These are phyloP conservation scores for Trametes cubensis DNA, from an alignment of 768 basidiomycete species.

Conservation along the genomic window DNA sequence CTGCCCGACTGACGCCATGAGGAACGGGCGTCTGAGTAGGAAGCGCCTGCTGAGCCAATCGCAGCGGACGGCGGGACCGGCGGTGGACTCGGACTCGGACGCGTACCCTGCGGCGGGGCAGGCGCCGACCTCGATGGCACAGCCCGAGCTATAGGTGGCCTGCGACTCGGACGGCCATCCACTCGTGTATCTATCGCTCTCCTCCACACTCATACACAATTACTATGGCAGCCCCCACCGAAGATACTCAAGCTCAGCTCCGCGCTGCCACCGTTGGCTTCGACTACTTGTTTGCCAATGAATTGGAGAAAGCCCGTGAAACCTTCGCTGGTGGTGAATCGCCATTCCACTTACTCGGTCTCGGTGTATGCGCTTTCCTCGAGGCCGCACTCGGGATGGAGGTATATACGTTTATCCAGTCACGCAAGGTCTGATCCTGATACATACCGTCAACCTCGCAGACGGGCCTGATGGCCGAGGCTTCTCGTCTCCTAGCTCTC, in stretches of 20 bases:
- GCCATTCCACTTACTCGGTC: slow-evolving; percentile 73
- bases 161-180: background rate
- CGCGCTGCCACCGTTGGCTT: slow-evolving; percentile 55
- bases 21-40: no score
- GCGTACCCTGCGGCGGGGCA: background rate
- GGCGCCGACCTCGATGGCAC: background rate
- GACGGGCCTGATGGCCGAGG: slow-evolving; percentile 66
- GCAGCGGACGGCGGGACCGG: no score
- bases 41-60: no score
- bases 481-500: slow-evolving; percentile 52
- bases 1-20: no score
- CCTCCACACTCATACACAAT: slow-evolving; percentile 5
- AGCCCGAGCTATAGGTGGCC: background rate
- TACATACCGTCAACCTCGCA: slow-evolving; percentile 30
- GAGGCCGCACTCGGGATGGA: slow-evolving; percentile 85
- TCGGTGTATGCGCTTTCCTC: slow-evolving; percentile 72
- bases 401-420: slow-evolving; percentile 41
- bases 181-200: background rate
- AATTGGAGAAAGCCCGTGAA: slow-evolving; percentile 55
- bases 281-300: slow-evolving; percentile 68
- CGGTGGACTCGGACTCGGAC: background rate
- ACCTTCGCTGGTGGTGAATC: slow-evolving; percentile 55
- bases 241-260: slow-evolving; percentile 37
- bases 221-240: slow-evolving; percentile 21
- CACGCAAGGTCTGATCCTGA: background rate